phyloP scores from a whole-genome alignment of 2,329 filamentous ascomycete genomes.

The Didymella sp. region DNA sequence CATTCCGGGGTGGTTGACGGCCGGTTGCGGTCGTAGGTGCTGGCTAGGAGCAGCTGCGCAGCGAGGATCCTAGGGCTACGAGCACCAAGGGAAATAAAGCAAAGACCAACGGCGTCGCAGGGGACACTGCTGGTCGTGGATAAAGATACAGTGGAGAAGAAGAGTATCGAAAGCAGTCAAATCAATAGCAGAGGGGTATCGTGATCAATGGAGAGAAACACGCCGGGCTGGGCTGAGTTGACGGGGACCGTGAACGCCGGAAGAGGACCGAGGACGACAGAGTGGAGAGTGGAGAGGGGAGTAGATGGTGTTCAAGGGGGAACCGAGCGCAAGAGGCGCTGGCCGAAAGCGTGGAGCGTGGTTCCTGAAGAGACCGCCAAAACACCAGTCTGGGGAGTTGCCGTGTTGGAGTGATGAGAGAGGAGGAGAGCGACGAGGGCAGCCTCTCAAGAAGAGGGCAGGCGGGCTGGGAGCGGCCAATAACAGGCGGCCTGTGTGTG shows the following conservation, averaged over 20 bases:
- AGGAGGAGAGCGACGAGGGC: constrained; percentile 34
- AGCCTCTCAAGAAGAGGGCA: constrained; percentile 30
- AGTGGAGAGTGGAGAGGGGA: constrained; percentile 36
- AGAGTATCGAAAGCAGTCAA: constrained; percentile 28
- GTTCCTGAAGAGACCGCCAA: constrained; percentile 47
- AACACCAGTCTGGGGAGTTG: constrained; percentile 39
- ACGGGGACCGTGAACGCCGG: constrained; percentile 49
- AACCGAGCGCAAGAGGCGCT: constrained; percentile 52
- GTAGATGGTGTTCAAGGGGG: constrained; percentile 35
- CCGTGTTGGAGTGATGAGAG: constrained; percentile 38
- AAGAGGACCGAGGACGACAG: constrained; percentile 43
- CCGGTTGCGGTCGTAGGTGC: constrained; percentile 46
- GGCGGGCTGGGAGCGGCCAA: constrained; percentile 26
- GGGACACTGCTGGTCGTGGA: constrained; percentile 20
- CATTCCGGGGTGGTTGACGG: constrained; percentile 44
- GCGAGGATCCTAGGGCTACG: constrained; percentile 21
- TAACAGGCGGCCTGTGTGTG: constrained; percentile 25
- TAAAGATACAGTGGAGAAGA: constrained; percentile 33
- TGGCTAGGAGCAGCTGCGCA: constrained; percentile 35
- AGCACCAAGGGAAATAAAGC: constrained; percentile 21
- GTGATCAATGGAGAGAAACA: constrained; percentile 40
- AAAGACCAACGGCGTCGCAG: constrained; percentile 27
- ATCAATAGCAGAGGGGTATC: constrained; percentile 46
- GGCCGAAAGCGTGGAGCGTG: constrained; percentile 50
- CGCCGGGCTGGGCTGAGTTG: constrained; percentile 31